Evolutionary conservation across 352 stramenopile genomes (phyloP).

Genomic region (Sclerospora graminicola): DNA sequence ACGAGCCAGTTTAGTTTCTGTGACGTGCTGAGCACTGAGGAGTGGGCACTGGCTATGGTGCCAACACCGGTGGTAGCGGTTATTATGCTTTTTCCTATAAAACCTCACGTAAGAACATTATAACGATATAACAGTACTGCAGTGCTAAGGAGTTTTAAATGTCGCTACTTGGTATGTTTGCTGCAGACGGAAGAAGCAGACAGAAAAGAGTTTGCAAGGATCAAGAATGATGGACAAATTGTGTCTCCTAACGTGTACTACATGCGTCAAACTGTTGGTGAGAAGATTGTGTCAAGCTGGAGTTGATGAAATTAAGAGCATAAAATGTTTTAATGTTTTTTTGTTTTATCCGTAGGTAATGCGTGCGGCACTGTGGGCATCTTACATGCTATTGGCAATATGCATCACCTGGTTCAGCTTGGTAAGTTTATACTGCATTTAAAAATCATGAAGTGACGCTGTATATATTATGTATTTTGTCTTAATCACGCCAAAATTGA

Average conservation of each 20-base stretch:
- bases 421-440: conserved; percentile 22
- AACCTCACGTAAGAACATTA: conserved; percentile 50
- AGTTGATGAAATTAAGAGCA: neutral
- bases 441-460: neutral
- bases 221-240: conserved; percentile 60
- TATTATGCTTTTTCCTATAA: conserved; percentile 95
- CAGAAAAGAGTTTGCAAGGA: conserved; percentile 57
- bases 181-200: conserved; percentile 61
- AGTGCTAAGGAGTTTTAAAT: neutral
- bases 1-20: conserved; percentile 80
- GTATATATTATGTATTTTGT: neutral
- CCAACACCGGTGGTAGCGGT: conserved; percentile 87
- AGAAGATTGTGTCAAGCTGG: too few relatives aligned
- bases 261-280: conserved; percentile 93
- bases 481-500: too few relatives aligned
- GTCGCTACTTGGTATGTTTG: neutral
- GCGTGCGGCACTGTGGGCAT: conserved; percentile 94
- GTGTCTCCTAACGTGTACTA: conserved; percentile 79
- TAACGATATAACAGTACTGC: conserved; percentile 5
- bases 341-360: conserved; percentile 57
- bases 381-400: conserved; percentile 91
- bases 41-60: conserved; percentile 96
- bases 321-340: conserved; percentile 1
- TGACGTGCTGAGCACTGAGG: conserved; percentile 93
- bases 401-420: conserved; percentile 54